Evolutionary conservation across 1,139 yeast species (phyloP), one percentile per base, ranked within the genome.

Genomic region (Scheffersomyces illinoinensis): DNA sequence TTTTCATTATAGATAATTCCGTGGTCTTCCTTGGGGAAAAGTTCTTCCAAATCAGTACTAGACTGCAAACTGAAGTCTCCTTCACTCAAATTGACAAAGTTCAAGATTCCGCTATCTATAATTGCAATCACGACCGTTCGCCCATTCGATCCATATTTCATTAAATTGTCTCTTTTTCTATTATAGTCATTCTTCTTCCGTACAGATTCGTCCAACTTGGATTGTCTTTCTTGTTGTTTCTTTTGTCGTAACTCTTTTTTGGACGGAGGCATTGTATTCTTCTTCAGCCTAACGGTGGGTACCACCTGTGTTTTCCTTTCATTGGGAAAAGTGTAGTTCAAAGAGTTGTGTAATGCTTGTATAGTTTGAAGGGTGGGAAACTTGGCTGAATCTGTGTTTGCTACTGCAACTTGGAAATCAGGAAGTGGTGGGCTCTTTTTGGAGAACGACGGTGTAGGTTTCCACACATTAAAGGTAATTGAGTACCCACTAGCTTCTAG

Each of bases 391-490:
- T 83, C 78, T 1, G 89, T 83, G 60, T 86, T 84, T 5, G 85
- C 77, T 0, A 92, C 86, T 2, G 85, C 80, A 1, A 93, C 73
- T 63, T 89, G 92, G 68, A 86, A 93, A 70, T 93, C 95, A 0
- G 98, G 97, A 0, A 69, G 63, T 0, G 75, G 73, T 0, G 91
- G 90, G 43, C 71, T 69, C 52, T 86, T 87, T 68, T 93, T 93
- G 58, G 87, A 87, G 73, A 91, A 93, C 10, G 71, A 73, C 0
- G 89, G 84, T 1, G 82, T 78, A 0, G 98, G 98, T 71, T 91
- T 93, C 98, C 98, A 93, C 1, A 91, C 91, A 66, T 90, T 82
- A 66, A 81, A 93, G 0, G 81, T 74, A 1, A 83, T 62, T 59
- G 14, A 48, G 52, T 8, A 48, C 4, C 21, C 21, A 23, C 20